These are phyloP conservation scores for Cardamine chenopodiifolia DNA, from an alignment of 345 rosid species.

Conservation along the genomic window DNA sequence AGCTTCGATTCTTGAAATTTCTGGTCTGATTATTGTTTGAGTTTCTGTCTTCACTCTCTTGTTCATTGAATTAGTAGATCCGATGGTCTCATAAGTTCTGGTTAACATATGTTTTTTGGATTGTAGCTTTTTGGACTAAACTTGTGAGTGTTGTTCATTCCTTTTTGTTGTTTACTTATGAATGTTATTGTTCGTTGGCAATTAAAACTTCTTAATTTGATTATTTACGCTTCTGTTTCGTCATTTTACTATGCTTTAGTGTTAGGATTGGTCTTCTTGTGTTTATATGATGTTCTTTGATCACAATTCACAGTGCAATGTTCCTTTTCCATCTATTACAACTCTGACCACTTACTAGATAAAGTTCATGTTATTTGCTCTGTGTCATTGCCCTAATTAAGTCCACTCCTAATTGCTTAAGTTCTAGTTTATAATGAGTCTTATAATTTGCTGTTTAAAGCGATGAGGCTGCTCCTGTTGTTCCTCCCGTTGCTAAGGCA, in stretches of 20 bases:
- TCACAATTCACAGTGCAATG: conserved; percentile 3
- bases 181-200: neutral
- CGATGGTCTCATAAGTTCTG: too few species aligned
- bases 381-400: neutral
- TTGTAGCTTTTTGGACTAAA: too few species aligned
- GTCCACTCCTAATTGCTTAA: neutral
- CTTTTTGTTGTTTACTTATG: too few species aligned
- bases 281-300: neutral
- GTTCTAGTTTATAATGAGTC: neutral
- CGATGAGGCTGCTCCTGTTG: conserved; percentile 60
- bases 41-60: too few species aligned
- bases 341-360: neutral
- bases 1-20: too few species aligned
- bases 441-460: conserved; percentile 43
- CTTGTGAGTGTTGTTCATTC: too few species aligned
- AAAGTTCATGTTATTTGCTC: neutral
- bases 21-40: too few species aligned
- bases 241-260: neutral
- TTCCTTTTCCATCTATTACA: too few species aligned
- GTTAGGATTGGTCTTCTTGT: too few species aligned
- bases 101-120: too few species aligned
- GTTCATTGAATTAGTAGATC: too few species aligned
- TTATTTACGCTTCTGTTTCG: neutral
- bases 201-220: neutral
- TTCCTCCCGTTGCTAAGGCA: conserved; percentile 50